Evolutionary conservation across 1,284 basidiomycete species (phyloP).

Genomic region (Fomitopsis betulina): DNA sequence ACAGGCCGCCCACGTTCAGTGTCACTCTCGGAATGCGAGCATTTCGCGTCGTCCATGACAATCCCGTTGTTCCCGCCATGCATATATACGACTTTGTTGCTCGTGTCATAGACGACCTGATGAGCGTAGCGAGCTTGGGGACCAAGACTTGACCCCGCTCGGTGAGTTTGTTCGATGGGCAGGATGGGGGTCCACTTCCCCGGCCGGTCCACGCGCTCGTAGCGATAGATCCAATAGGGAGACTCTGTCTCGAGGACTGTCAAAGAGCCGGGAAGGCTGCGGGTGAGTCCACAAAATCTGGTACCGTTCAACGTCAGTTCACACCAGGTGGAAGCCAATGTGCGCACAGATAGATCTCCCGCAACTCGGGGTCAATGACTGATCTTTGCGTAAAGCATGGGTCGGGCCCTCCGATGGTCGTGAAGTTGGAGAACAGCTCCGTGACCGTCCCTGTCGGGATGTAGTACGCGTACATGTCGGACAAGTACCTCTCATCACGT

Average conservation of each 20-base stretch:
- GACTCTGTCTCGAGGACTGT: slow-evolving; percentile 44
- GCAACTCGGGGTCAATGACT: slow-evolving; percentile 54
- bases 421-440: slow-evolving; percentile 60
- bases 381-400: slow-evolving; percentile 69
- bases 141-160: not conserved
- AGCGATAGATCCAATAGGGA: slow-evolving; percentile 63
- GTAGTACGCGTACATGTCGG: slow-evolving; percentile 73
- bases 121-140: slow-evolving; percentile 60
- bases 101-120: slow-evolving; percentile 67
- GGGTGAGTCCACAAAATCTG: slow-evolving; percentile 59
- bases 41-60: slow-evolving; percentile 9
- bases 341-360: slow-evolving; percentile 68
- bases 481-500: slow-evolving; percentile 55
- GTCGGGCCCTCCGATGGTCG: slow-evolving; percentile 54
- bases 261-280: slow-evolving; percentile 33
- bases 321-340: not conserved
- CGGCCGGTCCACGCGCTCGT: slow-evolving; percentile 41
- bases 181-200: slow-evolving; percentile 62
- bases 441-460: slow-evolving; percentile 52
- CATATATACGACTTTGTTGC: slow-evolving; percentile 52
- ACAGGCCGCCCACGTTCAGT: slow-evolving; percentile 3
- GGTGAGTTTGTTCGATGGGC: slow-evolving; percentile 21
- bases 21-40: not conserved
- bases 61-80: slow-evolving; percentile 68
- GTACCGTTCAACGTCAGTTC: not conserved